Evolutionary conservation across 805 yeast genomes (phyloP), one percentile per base, ranked within the genome.

Genomic region (Candida suzukii): DNA sequence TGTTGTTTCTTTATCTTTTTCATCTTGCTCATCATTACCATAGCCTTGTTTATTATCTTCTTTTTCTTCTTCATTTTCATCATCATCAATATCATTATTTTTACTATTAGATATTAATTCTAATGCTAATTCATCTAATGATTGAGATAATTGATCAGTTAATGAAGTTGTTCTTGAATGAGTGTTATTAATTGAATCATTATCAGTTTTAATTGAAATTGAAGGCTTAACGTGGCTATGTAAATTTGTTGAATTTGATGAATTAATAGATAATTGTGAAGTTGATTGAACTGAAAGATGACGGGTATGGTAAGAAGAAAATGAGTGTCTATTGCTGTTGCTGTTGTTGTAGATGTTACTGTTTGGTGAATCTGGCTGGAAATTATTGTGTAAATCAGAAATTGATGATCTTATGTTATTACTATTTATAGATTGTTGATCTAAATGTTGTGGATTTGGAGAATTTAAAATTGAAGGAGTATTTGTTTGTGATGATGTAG

Each of bases 1-100:
- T 4, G 27, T 28, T 18, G 26, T 21, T 4, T 19, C 30, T 2
- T 30, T 25, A 21, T 19, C 36, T 17, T 18, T 11, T 19, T 26
- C 42, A 25, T 35, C 44, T 8, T 36, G 38, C 11, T 10, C 30
- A 30, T 22, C 30, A 13, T 22, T 34, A 14, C 20, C 37, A 27
- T 33, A 24, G 30, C 9, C 29, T 19, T 22, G 26, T 2, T 35
- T 25, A 16, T 43, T 39, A 35, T 27, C 31, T 4, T 41, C 45
- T 11, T 35, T 44, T 10, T 41, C 40, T 22, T 36, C 31, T 8
- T 31, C 18, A 11, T 31, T 38, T n/a, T 45, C 43, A 16, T 29
- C 19, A 25, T 33, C 24, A 17, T 28, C 36, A n/a, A 4, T 13
- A 10, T 25, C 19, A 18, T 16, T 13, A 2, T 30, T 14, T 6